phyloP scores from a whole-genome alignment of 2,329 filamentous ascomycete species.

The Cordyceps militaris region DNA sequence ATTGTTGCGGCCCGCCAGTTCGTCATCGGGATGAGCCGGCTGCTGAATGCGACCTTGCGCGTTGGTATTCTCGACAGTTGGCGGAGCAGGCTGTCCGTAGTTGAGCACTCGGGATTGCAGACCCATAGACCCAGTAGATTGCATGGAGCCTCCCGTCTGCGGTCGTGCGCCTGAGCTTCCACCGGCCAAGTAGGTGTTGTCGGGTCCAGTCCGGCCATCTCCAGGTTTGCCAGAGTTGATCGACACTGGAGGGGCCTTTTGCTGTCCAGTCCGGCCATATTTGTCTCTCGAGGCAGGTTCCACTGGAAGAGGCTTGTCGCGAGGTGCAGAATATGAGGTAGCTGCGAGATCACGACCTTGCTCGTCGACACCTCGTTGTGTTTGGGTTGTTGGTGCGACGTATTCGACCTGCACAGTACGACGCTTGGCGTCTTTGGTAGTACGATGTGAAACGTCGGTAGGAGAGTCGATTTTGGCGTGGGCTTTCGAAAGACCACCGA shows the following conservation, averaged over 20 bases:
- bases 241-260: slow-evolving; percentile 20
- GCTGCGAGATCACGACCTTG: slow-evolving; percentile 39
- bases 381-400: slow-evolving; percentile 83
- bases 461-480: slow-evolving; percentile 67
- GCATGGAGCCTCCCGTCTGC: slow-evolving; percentile 74
- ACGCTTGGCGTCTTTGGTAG: slow-evolving; percentile 81
- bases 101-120: slow-evolving; percentile 47
- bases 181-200: slow-evolving; percentile 37
- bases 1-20: slow-evolving; percentile 53
- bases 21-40: slow-evolving; percentile 54
- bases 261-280: slow-evolving; percentile 12
- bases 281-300: slow-evolving; percentile 38
- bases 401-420: slow-evolving; percentile 97
- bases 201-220: slow-evolving; percentile 29
- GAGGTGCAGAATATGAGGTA: slow-evolving; percentile 25
- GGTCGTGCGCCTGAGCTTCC: slow-evolving; percentile 51
- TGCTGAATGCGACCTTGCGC: slow-evolving; percentile 86
- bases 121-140: slow-evolving; percentile 61
- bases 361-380: slow-evolving; percentile 54
- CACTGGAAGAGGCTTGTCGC: slow-evolving; percentile 53
- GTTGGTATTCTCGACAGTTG: slow-evolving; percentile 81
- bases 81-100: slow-evolving; percentile 83
- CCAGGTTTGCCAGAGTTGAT: not conserved
- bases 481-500: slow-evolving; percentile 63
- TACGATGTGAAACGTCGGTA: slow-evolving; percentile 43